Evolutionary conservation across 768 basidiomycete species (phyloP).

Genomic region (Trichaptum fuscoviolaceum): DNA sequence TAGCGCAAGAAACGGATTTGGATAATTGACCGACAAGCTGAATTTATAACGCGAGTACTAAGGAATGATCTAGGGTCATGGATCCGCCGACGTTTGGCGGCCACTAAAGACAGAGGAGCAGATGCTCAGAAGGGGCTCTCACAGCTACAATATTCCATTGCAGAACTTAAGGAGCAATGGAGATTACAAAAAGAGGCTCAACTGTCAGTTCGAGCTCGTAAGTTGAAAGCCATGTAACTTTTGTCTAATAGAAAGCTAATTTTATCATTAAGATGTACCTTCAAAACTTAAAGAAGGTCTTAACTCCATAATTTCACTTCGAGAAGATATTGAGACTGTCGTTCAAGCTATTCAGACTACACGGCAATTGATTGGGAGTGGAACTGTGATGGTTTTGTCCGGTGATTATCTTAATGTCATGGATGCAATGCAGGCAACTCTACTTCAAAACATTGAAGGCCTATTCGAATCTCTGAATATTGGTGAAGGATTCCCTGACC

Average conservation of each 20-base stretch:
- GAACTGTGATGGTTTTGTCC: slow-evolving; percentile 10
- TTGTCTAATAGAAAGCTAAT: not conserved
- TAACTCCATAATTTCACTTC: slow-evolving; percentile 25
- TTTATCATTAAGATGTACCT: slow-evolving; percentile 9
- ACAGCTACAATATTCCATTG: slow-evolving; percentile 13
- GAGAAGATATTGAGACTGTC: slow-evolving; percentile 22
- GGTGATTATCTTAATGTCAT: slow-evolving; percentile 18
- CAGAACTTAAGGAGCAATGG: slow-evolving; percentile 29
- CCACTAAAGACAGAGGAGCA: slow-evolving; percentile 12
- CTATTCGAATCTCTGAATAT: slow-evolving; percentile 33
- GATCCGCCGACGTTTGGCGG: slow-evolving; percentile 21
- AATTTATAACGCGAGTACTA: slow-evolving; percentile 21
- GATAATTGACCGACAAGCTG: slow-evolving; percentile 29
- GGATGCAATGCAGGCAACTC: slow-evolving; percentile 15
- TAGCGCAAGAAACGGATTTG: slow-evolving; percentile 25
- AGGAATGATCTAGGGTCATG: slow-evolving; percentile 28
- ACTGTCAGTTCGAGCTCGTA: slow-evolving; percentile 23
- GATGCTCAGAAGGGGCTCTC: slow-evolving; percentile 16
- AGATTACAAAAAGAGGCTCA: slow-evolving; percentile 26
- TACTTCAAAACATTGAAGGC: slow-evolving; percentile 23
- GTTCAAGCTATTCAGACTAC: slow-evolving; percentile 20
- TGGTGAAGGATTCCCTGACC: slow-evolving; percentile 26
- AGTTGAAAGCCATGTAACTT: slow-evolving; percentile 12
- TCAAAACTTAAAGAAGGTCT: slow-evolving; percentile 28
- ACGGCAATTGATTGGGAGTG: not conserved